Percentiles rank a stretch among this genome's conserved stretches.
Evolutionary conservation across 441 rosid genomes (phyloP).

Genomic region (Sinapis alba): DNA sequence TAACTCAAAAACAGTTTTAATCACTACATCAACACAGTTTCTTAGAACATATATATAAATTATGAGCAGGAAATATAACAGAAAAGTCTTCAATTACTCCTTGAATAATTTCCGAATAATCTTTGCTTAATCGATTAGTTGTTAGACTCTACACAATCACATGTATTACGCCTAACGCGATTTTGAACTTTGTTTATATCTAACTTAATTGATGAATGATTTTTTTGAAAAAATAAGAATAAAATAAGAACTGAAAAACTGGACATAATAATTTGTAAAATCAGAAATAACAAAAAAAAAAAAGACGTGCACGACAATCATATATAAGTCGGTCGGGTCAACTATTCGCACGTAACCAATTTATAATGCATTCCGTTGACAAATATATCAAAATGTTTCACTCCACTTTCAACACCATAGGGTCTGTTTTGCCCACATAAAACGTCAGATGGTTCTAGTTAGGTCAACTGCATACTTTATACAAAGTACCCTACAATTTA

Average conservation of each 20-base stretch:
- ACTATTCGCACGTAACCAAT: conserved; percentile 3
- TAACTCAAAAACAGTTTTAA: too few species aligned
- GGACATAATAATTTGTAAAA: not conserved
- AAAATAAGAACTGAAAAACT: not conserved
- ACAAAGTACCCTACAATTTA: not conserved
- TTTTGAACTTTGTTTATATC: too few species aligned
- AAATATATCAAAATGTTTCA: not conserved
- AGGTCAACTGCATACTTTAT: not conserved
- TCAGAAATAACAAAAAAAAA: not conserved
- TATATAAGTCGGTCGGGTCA: conserved; percentile 23
- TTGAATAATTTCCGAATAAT: too few species aligned
- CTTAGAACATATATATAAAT: too few species aligned
- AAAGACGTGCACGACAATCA: conserved; percentile 29
- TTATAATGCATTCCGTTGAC: conserved; percentile 23
- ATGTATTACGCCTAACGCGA: too few species aligned
- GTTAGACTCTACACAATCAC: too few species aligned
- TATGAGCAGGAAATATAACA: too few species aligned
- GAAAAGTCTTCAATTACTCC: too few species aligned
- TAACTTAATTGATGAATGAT: too few species aligned
- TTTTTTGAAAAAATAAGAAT: too few species aligned
- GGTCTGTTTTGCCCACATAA: not conserved
- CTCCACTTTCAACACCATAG: not conserved
- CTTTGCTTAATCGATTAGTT: too few species aligned
- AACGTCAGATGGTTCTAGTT: not conserved
- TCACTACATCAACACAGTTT: too few species aligned